Evolutionary conservation across 352 stramenopile genomes (phyloP), one percentile per base, ranked within the genome.

Genomic region (Globisporangium paddicum): DNA sequence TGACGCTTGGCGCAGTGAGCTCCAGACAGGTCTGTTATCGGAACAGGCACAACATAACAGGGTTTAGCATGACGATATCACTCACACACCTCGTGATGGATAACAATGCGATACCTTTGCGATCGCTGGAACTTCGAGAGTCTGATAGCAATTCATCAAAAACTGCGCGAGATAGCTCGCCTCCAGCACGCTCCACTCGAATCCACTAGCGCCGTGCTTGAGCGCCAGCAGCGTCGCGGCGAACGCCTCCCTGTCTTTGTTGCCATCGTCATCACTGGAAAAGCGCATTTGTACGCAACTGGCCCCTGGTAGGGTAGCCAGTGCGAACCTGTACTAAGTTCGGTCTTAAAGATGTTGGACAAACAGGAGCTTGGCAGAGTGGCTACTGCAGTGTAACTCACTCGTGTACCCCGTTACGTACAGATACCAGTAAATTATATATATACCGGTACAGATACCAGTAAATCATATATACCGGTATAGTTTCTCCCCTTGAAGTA

Each of bases 151-250:
- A 28, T 69, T 54, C 28, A 77, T 72, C 11, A 93, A 63, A 54
- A 93, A 89, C 41, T 87, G 79, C 14, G 75, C 65, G 4, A 93
- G 55, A 28, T 66, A 62, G 10, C 67, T 75, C 49, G 79, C 73
- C 58, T 93, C 81, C 38, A 68, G 68, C 14, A 86, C 11, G 37
- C 58, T 72, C 73, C 59, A 65, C 44, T 25, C 68, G 8, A 3
- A 37, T 45, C 37, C 40, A 21, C 23, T 21, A 10, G 37, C 46
- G 11, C 45, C 25, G 53, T 51, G 46, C 40, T 23, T 41, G 30
- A 44, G 66, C 52, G 48, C 44, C 59, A 79, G 71, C 44, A 89
- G 66, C 26, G 66, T 69, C 13, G 64, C 61, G 47, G 68, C 60
- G 37, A 86, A 82, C 30, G 48, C 46, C 26, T 66, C 71, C 72